Percentiles rank a stretch among this genome's conserved stretches.
Conservation (phyloP, 1,139 yeast species). For the Debaryomycetaceae sp. region DNA sequence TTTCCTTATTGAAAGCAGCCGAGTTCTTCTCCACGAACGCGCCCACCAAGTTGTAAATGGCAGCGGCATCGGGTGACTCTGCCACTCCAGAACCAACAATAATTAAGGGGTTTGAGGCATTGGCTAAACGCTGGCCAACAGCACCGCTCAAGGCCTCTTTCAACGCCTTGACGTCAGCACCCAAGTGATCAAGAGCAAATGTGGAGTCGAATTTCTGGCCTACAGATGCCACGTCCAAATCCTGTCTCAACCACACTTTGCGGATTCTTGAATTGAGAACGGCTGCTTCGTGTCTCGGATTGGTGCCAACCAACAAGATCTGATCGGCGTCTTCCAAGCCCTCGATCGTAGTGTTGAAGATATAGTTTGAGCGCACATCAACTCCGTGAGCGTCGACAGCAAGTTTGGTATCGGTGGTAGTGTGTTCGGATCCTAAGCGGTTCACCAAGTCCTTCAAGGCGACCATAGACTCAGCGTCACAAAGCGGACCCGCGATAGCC, state of each 20-base stretch:
- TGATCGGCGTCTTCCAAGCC: slow-evolving; percentile 81
- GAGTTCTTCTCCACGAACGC: slow-evolving; percentile 50
- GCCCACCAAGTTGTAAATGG: slow-evolving; percentile 53
- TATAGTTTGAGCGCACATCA: slow-evolving; percentile 70
- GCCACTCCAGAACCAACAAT: slow-evolving; percentile 76
- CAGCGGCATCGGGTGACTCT: slow-evolving; percentile 55
- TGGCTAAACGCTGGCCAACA: slow-evolving; percentile 56
- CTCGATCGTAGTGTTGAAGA: slow-evolving; percentile 69
- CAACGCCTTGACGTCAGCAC: slow-evolving; percentile 49
- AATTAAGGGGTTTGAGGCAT: slow-evolving; percentile 68
- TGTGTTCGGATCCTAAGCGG: slow-evolving; percentile 70
- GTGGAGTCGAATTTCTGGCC: slow-evolving; percentile 77
- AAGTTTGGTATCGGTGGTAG: slow-evolving; percentile 59
- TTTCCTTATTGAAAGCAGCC: slow-evolving; percentile 54
- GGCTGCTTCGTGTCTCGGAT: slow-evolving; percentile 88
- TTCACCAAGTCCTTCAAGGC: slow-evolving; percentile 74
- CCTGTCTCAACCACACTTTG: slow-evolving; percentile 67
- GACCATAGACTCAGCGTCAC: slow-evolving; percentile 76
- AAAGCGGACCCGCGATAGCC: slow-evolving; percentile 74
- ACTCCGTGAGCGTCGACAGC: slow-evolving; percentile 60
- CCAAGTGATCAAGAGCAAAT: slow-evolving; percentile 55
- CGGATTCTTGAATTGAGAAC: slow-evolving; percentile 80
- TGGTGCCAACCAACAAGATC: slow-evolving; percentile 69
- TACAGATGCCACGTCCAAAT: slow-evolving; percentile 56
- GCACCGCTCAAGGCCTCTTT: slow-evolving; percentile 54